Conservation (phyloP, 352 stramenopile species). For the Sclerospora graminicola region DNA sequence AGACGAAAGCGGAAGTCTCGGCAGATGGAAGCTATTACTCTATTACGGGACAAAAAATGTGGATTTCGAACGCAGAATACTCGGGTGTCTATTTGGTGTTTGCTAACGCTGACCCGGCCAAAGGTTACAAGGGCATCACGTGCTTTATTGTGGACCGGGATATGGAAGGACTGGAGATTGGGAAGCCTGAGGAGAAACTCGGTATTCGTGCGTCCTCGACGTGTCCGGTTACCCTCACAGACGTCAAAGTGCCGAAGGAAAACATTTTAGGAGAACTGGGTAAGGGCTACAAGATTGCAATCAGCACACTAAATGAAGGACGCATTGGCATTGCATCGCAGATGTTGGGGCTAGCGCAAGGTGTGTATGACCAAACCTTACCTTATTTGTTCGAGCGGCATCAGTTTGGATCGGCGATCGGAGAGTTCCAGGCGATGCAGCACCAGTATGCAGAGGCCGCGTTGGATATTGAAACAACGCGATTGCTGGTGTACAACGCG, state of each 20-base stretch:
- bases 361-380: slow-evolving; percentile 91
- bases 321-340: slow-evolving; percentile 97
- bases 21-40: slow-evolving; percentile 90
- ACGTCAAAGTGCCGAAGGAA: slow-evolving; percentile 89
- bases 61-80: slow-evolving; percentile 96
- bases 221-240: slow-evolving; percentile 89
- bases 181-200: slow-evolving; percentile 94
- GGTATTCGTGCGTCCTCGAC: slow-evolving; percentile 94
- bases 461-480: slow-evolving; percentile 89
- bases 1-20: slow-evolving; percentile 84
- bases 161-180: slow-evolving; percentile 87
- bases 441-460: slow-evolving; percentile 94
- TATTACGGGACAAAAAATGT: slow-evolving; percentile 94
- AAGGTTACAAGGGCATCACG: slow-evolving; percentile 96
- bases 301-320: slow-evolving; percentile 93
- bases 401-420: slow-evolving; percentile 92
- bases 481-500: slow-evolving; percentile 92
- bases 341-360: slow-evolving; percentile 94
- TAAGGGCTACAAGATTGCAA: slow-evolving; percentile 96
- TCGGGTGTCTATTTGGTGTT: slow-evolving; percentile 95
- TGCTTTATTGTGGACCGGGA: slow-evolving; percentile 96
- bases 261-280: slow-evolving; percentile 91
- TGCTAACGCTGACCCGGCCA: slow-evolving; percentile 87
- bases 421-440: slow-evolving; percentile 94
- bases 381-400: slow-evolving; percentile 94